Evolutionary conservation across 148 eudicot genomes (phyloP), one percentile per base, ranked within the genome.

Genomic region (Persicaria tinctoria): DNA sequence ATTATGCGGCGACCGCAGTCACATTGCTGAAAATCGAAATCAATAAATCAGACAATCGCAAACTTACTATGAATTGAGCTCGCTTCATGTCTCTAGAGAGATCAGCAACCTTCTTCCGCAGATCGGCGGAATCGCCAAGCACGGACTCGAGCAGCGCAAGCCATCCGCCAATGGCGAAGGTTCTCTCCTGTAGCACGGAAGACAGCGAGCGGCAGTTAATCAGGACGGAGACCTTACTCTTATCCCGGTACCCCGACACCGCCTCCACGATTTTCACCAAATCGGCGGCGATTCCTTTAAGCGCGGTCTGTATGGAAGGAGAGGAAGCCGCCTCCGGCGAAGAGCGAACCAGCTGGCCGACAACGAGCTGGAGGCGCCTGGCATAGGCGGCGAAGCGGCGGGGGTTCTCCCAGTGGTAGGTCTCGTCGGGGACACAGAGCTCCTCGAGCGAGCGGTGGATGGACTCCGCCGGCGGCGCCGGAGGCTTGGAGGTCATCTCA

Each of bases 151-250:
- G 84, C 83, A 89, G 74, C 7, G 89, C 89, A 51, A 89, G 76
- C 93, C 93, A 89, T n/a, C 86, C 89, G 8, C 85, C 93, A 75
- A 89, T 87, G 4, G 82, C 85, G n/a, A 68, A 76, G 69, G 90
- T 81, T 5, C 80, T 73, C 73, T 89, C 89, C 72, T 85, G 86
- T 8, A 89, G 76, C 18, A 80, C 73, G 6, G 55, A 51, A 46
- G 85, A 82, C 75, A 89, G 73, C 68, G 81, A 59, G 57, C 77
- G 82, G 66, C 93, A 82, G 55, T 89, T 80, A 51, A 87, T 79
- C 11, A 89, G 76, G 75, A 89, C 89, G 46, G 76, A 87, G 51
- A 89, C 84, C 84, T 87, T 89, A 60, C 89, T 84, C 60, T 76
- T 85, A 38, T 78, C 78, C n/a, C 79, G 73, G 48, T 87, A 89